These are phyloP conservation scores for Senna siamea DNA, from an alignment of 306 rosid species.

Conservation along the genomic window DNA sequence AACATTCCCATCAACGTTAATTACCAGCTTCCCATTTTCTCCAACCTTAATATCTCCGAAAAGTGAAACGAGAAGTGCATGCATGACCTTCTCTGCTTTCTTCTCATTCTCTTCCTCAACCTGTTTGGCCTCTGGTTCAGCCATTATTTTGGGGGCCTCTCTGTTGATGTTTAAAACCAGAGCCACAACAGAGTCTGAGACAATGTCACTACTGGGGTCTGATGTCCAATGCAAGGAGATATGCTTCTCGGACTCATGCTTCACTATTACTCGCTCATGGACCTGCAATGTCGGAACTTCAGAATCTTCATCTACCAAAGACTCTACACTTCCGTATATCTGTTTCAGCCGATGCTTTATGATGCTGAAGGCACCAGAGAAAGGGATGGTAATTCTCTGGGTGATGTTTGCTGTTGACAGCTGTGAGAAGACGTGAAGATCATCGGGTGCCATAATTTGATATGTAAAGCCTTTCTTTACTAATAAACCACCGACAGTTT, in stretches of 20 bases:
- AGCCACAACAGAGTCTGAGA: constrained; percentile 86
- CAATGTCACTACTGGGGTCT: constrained; percentile 91
- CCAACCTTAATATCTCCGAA: constrained; percentile 85
- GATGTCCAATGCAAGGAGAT: constrained; percentile 88
- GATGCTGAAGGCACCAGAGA: constrained; percentile 63
- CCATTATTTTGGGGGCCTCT: constrained; percentile 69
- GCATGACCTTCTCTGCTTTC: constrained; percentile 75
- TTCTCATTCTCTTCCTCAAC: constrained; percentile 73
- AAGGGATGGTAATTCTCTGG: constrained; percentile 90
- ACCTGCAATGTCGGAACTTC: constrained; percentile 68
- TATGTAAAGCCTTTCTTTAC: constrained; percentile 92
- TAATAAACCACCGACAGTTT: constrained; percentile 75
- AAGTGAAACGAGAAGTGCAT: constrained; percentile 78
- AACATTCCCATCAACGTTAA: constrained; percentile 76
- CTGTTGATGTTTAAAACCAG: constrained; percentile 73
- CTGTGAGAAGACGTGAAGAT: constrained; percentile 92
- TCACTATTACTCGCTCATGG: constrained; percentile 76
- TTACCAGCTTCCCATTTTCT: constrained; percentile 80
- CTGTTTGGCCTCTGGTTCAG: constrained; percentile 64
- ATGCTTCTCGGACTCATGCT: constrained; percentile 85
- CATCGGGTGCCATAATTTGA: constrained; percentile 95
- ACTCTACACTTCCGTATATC: constrained; percentile 79
- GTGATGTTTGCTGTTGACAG: constrained; percentile 75
- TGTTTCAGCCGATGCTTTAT: constrained; percentile 71
- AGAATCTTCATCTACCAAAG: constrained; percentile 80